phyloP scores from a whole-genome alignment of 768 basidiomycete species.

The Suillus americanus region DNA sequence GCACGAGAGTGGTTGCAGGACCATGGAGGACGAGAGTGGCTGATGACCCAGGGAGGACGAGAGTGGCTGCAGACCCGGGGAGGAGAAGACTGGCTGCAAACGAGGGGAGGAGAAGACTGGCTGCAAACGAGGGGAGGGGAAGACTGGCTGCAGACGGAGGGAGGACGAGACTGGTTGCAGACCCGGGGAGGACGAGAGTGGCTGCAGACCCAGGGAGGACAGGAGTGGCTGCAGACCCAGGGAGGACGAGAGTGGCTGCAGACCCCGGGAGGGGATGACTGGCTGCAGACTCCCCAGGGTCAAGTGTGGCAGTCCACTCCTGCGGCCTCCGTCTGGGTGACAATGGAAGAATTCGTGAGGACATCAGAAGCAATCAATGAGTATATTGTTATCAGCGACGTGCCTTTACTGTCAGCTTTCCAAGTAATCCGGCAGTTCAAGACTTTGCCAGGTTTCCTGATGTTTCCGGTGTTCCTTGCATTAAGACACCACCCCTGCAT shows the following conservation, averaged over 20 bases:
- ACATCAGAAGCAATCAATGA: no score
- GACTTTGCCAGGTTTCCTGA: no score
- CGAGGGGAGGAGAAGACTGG: background rate
- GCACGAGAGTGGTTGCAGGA: background rate
- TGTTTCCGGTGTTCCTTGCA: no score
- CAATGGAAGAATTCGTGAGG: no score
- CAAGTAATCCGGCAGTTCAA: no score
- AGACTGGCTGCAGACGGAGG: background rate
- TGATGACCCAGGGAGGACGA: background rate
- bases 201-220: background rate
- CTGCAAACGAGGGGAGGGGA: background rate
- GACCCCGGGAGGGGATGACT: no score
- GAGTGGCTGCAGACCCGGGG: background rate
- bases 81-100: background rate
- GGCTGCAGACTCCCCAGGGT: no score
- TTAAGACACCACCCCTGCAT: no score
- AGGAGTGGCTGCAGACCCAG: background rate
- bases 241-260: background rate
- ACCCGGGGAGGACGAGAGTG: background rate
- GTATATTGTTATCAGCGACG: no score
- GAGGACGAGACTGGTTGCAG: background rate
- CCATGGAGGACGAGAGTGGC: background rate
- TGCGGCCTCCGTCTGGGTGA: no score
- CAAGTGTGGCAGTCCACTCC: no score
- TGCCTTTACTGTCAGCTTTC: no score